Base-by-base conservation (phyloP, 345 rosid species). In the Aquilaria yunnanensis region DNA sequence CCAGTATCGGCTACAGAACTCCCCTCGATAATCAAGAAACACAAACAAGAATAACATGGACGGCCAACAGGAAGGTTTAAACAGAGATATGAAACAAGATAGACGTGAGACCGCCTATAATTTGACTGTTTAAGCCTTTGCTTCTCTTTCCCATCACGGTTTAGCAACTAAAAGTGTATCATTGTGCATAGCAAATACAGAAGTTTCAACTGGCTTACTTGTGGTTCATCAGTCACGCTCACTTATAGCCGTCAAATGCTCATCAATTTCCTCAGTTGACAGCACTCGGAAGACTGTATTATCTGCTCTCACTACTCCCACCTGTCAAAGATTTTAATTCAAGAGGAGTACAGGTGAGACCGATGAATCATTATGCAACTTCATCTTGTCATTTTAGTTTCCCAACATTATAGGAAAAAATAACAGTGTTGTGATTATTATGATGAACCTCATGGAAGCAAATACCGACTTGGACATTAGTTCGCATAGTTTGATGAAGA, bases 231-330 rank as follows among this genome's bases (percentile, higher is more conserved):
- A 84, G 64, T 84, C 89, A 1, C 89, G 84, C 64, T 84, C 89
- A 41, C 80, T 79, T 11, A 84, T 81, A 12, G 86, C 86, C 65
- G 86, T 81, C 73, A 84, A 67, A 70, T 84, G 86, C 70, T 81
- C 86, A 14, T 84, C 89, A 1, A 84, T 75, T 61, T 84, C 89
- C 65, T 79, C 89, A 2, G 81, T 77, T 43, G 86, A 69, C 73
- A 84, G 41, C 43, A 70, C 84, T 55, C 69, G 71, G 70, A 84
- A 84, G 56, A 65, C 67, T 4, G 70, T 78, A 66, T 77, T 64
- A 47, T 77, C 84, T n/a, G 71, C 66, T 63, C 84, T 73, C 62
- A 84, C 89, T 48, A 84, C 89, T 56, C 89, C 89, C 29, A 84
- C 89, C 89, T 81, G 43, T 37, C 43, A 37, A 37, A 37, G 43